Evolutionary conservation across 2,329 filamentous ascomycete genomes (phyloP), one percentile per base, ranked within the genome.

Genomic region (Epichloe festucae): DNA sequence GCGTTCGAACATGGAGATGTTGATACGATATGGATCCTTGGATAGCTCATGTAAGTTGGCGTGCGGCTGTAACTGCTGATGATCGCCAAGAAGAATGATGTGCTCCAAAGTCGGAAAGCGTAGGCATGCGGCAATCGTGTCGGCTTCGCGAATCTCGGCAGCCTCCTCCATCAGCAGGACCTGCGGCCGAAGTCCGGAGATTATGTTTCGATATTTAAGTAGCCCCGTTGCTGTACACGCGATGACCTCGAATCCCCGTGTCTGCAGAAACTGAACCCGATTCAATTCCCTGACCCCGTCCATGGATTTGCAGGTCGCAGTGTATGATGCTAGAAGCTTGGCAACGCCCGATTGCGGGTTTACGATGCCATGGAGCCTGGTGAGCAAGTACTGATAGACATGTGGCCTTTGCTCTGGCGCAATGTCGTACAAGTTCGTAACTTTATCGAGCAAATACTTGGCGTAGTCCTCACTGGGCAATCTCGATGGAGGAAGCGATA

Each of bases 81-180:
- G 88, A 60, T 94, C 88, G 1, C 89, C 88, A 0, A 94, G 72
- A 0, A 81, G 66, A 4, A 79, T 69, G 0, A 81, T 65, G 51
- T 79, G 77, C 46, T 79, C 69, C 2, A 81, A 61, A 1, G 70
- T 73, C 3, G 70, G 70, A n/a, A 54, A 40, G 31, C 46, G 39
- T 76, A 74, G 7, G 78, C 41, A 58, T 0, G 74, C 75, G 0
- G 76, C 75, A 0, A 71, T 65, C 39, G 80, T 74, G 48, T 75
- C 77, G 6, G 79, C 78, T 61, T 87, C 84, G 5, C 82, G 75
- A 0, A 84, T 85, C 62, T 94, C 87, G 0, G 87, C 88, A 0
- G 86, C 85, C 67, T 93, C 85, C 70, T 93, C 85, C 47, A 94
- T 82, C 39, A 94, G 68, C 14, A 91, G 73, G 3, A 87, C 73